phyloP scores from a whole-genome alignment of 2,329 filamentous ascomycete genomes.

The Claviceps purpurea region DNA sequence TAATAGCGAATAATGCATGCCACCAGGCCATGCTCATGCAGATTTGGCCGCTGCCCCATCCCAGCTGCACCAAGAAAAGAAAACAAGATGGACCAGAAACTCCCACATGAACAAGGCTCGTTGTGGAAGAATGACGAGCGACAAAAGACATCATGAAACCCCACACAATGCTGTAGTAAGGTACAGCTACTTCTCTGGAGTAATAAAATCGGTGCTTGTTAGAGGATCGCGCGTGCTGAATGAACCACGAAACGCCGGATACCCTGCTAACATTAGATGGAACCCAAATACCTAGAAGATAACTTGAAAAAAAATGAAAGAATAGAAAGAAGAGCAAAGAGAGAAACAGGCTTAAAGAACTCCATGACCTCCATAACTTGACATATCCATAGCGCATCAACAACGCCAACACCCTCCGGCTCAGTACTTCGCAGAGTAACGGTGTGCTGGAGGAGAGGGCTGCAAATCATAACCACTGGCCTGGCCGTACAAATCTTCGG shows the following conservation, averaged over 20 bases:
- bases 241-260: neutral
- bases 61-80: neutral
- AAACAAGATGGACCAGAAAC: neutral
- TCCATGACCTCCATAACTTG: neutral
- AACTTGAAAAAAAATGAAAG: neutral
- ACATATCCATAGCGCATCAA: neutral
- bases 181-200: too few relatives aligned
- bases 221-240: neutral
- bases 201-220: neutral
- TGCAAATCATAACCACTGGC: constrained; percentile 39
- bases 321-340: neutral
- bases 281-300: neutral
- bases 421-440: constrained; percentile 35
- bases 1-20: too few relatives aligned
- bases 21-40: neutral
- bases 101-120: neutral
- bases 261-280: neutral
- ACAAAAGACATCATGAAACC: too few relatives aligned
- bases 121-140: neutral
- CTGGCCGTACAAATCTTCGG: constrained; percentile 51
- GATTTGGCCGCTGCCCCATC: neutral
- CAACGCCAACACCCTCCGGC: constrained; percentile 3
- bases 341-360: neutral
- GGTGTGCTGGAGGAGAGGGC: constrained; percentile 30
- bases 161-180: neutral